A percentile compares a stretch with the other conserved stretches of the same genome.
Conservation (phyloP, 2,329 filamentous ascomycete species). For the Apiospora rasikravindrae region DNA sequence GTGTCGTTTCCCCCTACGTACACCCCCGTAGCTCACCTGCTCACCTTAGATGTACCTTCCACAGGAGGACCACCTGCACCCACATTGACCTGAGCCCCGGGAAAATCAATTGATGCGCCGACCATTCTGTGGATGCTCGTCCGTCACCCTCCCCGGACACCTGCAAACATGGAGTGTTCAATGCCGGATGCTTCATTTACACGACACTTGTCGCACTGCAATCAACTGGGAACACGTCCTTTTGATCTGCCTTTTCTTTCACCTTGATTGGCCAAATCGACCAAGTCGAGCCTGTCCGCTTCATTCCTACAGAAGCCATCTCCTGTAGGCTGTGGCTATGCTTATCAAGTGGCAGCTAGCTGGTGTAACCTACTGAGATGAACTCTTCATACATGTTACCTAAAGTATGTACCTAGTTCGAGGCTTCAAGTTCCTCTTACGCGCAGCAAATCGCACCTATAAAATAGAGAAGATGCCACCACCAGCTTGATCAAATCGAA, state of each 20-base stretch:
- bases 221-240: neutral
- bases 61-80: too few species aligned
- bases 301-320: neutral
- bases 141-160: neutral
- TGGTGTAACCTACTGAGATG: neutral
- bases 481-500: neutral
- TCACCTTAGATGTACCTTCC: neutral
- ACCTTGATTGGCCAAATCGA: neutral
- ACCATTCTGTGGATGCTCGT: neutral
- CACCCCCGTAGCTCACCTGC: neutral
- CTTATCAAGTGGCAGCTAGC: neutral
- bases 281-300: neutral
- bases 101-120: slow-evolving; percentile 2
- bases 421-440: neutral
- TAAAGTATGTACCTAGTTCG: too few species aligned
- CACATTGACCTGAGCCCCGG: neutral
- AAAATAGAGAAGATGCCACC: neutral
- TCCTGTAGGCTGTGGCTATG: neutral
- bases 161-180: neutral
- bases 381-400: neutral
- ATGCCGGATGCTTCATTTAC: neutral
- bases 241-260: neutral
- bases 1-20: neutral
- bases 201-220: neutral
- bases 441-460: neutral